Conservation (phyloP, 495 filamentous ascomycete genomes). For the Penicillium malachiteum region DNA sequence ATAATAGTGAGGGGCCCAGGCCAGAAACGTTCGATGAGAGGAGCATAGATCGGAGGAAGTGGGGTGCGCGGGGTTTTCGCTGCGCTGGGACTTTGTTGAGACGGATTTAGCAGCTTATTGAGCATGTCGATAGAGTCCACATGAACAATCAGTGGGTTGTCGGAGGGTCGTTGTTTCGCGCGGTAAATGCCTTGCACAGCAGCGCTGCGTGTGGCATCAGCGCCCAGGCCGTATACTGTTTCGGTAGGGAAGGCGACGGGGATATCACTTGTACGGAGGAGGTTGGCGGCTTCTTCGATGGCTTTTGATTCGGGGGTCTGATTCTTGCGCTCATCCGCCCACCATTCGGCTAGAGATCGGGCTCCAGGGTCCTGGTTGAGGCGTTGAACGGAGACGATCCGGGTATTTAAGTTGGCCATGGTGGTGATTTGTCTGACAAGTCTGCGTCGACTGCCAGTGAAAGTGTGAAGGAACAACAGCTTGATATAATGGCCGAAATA, state of each 20-base stretch:
- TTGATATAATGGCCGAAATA: conserved; percentile 21
- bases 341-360: conserved; percentile 46
- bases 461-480: conserved; percentile 32
- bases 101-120: conserved; percentile 54
- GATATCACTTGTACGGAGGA: conserved; percentile 60
- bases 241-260: conserved; percentile 97
- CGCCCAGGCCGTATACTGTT: conserved; percentile 95
- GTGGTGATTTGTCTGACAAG: conserved; percentile 27
- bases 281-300: conserved; percentile 54
- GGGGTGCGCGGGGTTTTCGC: conserved; percentile 32
- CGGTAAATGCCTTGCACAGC: conserved; percentile 91
- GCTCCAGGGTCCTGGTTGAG: conserved; percentile 40
- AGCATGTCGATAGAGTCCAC: conserved; percentile 81
- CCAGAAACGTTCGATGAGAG: conserved; percentile 85
- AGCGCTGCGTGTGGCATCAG: conserved; percentile 79
- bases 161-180: conserved; percentile 84
- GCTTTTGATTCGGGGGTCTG: conserved; percentile 39
- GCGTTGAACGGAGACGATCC: conserved; percentile 43
- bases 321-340: conserved; percentile 37
- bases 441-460: conserved; percentile 40
- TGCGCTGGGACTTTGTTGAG: conserved; percentile 14
- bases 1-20: conserved; percentile 93
- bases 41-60: conserved; percentile 79
- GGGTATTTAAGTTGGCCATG: conserved; percentile 28
- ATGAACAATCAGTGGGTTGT: conserved; percentile 96